Evolutionary conservation across 2,329 filamentous ascomycete genomes (phyloP), one percentile per base, ranked within the genome.

Genomic region (Pseudogymnoascus sp.): DNA sequence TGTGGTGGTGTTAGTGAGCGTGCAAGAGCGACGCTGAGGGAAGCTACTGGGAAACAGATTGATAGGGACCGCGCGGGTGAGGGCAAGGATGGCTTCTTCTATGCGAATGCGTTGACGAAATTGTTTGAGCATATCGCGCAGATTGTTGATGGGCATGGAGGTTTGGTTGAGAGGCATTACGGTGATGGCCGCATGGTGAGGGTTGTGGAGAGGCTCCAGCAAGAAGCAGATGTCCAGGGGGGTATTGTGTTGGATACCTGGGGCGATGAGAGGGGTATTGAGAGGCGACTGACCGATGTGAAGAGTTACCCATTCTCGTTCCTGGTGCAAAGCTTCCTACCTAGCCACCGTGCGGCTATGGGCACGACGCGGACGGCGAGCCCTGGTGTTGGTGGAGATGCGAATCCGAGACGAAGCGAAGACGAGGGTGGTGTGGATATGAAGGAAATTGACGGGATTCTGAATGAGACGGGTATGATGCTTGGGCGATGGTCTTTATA

Each of bases 241-340:
- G 95, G 95, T 67, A 96, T 97, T 69, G 88, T 99, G 64, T 80
- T 99, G 61, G 95, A 99, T 73, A 95, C 93, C 0, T 99, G 95
- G 92, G 88, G 87, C 63, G 95, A 99, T 67, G 93, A 97, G 72
- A 84, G 92, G 64, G 84, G 81, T 65, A 85, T 99, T 59, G 90
- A 93, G 72, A 85, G 93, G 70, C 91, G 89, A 72, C 80, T 99
- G 66, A 97, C 90, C 2, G 95, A 99, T 71, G 91, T 96, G 75
- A 97, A 96, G 78, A 96, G 93, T 63, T 99, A 99, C 73, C 93
- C 95, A 0, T 99, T 96, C 75, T 96, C 93, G 0, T 99, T 99
- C 73, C 79, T 99, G 50, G 93, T 97, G 0, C 93, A 97, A 76
- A 97, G 93, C 77, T 97, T 96, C 73, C 75, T 96, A 56, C 86